Evolutionary conservation across 2,329 filamentous ascomycete species (phyloP).

Genomic region (Didymella keratinophila): DNA sequence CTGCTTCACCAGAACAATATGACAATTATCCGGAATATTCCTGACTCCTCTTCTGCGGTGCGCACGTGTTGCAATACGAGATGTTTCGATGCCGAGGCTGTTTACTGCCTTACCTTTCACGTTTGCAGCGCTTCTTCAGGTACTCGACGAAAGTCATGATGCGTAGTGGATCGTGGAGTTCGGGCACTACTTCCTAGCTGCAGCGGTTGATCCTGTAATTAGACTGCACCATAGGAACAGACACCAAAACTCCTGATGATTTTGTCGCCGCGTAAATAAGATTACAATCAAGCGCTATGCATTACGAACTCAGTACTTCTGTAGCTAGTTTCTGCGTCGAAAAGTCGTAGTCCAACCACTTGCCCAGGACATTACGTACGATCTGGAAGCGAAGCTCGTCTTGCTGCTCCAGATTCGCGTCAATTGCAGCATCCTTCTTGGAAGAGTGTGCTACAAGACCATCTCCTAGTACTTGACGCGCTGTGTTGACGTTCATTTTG

Average conservation of each 20-base stretch:
- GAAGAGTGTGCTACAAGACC: neutral
- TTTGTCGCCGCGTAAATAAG: neutral
- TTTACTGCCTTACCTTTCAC: neutral
- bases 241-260: neutral
- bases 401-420: neutral
- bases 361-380: neutral
- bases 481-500: neutral
- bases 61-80: neutral
- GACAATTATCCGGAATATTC: neutral
- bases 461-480: slow-evolving; percentile 1
- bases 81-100: neutral
- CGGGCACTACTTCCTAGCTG: neutral
- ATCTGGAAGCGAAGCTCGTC: neutral
- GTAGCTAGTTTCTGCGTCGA: neutral
- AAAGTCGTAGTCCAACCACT: slow-evolving; percentile 6
- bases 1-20: neutral
- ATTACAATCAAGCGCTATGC: neutral
- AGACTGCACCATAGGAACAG: neutral
- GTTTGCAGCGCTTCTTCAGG: neutral
- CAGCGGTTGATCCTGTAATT: neutral
- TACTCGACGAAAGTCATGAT: neutral
- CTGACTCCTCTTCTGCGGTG: neutral
- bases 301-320: neutral
- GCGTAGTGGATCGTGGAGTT: neutral
- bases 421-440: neutral